phyloP scores from a whole-genome alignment of 2,329 filamentous ascomycete genomes.

The Xylariaceae sp. region DNA sequence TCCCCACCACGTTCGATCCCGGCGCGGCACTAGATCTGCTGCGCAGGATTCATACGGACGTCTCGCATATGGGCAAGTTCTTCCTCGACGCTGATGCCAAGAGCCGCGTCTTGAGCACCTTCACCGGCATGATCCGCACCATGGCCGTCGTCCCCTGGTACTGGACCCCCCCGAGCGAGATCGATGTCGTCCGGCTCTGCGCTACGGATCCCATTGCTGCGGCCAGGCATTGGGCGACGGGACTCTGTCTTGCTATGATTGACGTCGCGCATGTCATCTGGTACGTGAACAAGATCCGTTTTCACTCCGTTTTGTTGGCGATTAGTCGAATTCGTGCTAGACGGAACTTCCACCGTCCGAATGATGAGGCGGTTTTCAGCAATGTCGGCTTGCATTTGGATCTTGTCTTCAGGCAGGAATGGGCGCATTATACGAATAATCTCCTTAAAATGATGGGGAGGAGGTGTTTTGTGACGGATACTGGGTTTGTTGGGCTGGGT shows the following conservation, averaged over 20 bases:
- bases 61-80: conserved; percentile 4
- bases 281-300: conserved; percentile 1
- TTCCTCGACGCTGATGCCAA: conserved; percentile 3
- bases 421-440: conserved; percentile 14
- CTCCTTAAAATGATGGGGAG: conserved; percentile 12
- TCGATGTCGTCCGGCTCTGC: conserved; percentile 13
- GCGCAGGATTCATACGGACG: background rate
- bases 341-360: background rate
- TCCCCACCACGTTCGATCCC: conserved; percentile 6
- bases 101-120: conserved; percentile 2
- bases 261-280: conserved; percentile 5
- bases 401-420: conserved; percentile 1
- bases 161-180: conserved; percentile 15
- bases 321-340: conserved; percentile 2
- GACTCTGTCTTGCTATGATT: background rate
- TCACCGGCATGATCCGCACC: conserved; percentile 13
- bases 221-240: conserved; percentile 1
- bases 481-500: conserved; percentile 30
- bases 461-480: conserved; percentile 29
- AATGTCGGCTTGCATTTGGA: conserved; percentile 2
- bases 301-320: background rate
- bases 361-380: background rate
- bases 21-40: background rate
- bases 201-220: conserved; percentile 14
- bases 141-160: conserved; percentile 16